Evolutionary conservation across 441 rosid species (phyloP).

Genomic region (Populus hybrid): DNA sequence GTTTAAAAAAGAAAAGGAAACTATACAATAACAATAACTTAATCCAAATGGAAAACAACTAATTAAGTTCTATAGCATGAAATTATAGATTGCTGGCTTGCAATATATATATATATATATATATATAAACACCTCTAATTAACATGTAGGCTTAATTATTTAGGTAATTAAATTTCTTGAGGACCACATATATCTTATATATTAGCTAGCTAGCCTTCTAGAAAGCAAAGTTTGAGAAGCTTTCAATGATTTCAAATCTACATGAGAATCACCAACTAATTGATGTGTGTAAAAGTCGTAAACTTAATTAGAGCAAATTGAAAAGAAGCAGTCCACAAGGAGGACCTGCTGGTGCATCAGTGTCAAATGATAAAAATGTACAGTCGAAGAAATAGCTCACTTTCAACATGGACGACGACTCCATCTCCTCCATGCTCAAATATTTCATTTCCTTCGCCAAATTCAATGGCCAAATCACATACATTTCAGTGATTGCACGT

Average conservation of each 20-base stretch:
- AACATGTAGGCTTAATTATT: too few relatives aligned
- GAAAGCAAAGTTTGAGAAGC: not conserved
- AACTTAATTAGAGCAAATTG: not conserved
- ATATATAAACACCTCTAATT: too few relatives aligned
- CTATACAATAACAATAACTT: too few relatives aligned
- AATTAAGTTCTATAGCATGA: too few relatives aligned
- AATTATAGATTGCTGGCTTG: too few relatives aligned
- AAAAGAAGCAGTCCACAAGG: not conserved
- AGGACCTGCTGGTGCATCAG: constrained; percentile 9
- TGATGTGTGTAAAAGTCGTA: not conserved
- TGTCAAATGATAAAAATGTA: constrained; percentile 21
- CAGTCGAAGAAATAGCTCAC: constrained; percentile 5
- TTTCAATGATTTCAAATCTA: not conserved
- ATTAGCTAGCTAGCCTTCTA: not conserved
- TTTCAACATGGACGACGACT: not conserved
- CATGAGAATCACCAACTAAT: not conserved
- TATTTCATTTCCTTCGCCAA: not conserved
- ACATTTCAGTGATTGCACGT: not conserved
- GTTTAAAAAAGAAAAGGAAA: too few relatives aligned
- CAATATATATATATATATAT: too few relatives aligned
- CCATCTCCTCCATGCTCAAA: not conserved
- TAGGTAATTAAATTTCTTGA: too few relatives aligned
- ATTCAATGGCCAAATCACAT: not conserved
- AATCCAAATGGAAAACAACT: too few relatives aligned
- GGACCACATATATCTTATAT: too few relatives aligned